Conservation (phyloP, 179 eudicot genomes). For the Spinacia oleracea region DNA sequence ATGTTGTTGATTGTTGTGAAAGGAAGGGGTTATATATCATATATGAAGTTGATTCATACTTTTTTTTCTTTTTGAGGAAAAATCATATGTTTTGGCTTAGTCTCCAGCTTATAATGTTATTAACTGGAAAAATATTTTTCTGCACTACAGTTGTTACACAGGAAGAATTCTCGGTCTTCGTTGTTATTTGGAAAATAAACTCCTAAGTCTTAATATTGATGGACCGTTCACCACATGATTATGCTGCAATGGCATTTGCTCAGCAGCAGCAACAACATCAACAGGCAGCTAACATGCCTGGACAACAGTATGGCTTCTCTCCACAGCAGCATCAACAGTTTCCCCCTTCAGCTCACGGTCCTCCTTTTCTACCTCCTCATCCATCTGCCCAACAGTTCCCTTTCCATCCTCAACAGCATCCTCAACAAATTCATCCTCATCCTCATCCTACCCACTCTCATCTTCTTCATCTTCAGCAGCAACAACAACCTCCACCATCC, state of each 20-base stretch:
- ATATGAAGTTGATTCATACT: not conserved
- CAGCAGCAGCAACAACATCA: constrained; percentile 86
- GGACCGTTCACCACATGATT: constrained; percentile 89
- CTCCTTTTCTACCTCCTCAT: constrained; percentile 72
- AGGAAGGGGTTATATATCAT: not conserved
- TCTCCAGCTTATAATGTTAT: not conserved
- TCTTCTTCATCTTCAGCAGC: constrained; percentile 73
- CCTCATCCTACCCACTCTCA: constrained; percentile 65
- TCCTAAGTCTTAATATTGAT: constrained; percentile 31
- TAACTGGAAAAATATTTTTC: not conserved
- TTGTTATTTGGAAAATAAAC: not conserved
- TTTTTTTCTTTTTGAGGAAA: not conserved
- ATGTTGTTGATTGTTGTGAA: not conserved
- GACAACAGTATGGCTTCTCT: constrained; percentile 79
- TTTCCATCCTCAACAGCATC: constrained; percentile 64
- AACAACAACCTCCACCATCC: constrained; percentile 57
- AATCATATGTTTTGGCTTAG: not conserved
- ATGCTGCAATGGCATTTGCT: constrained; percentile 78
- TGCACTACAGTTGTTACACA: not conserved
- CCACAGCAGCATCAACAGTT: constrained; percentile 84
- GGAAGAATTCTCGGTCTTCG: not conserved
- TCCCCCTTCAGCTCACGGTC: constrained; percentile 69
- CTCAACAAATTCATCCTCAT: constrained; percentile 62
- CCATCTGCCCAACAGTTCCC: constrained; percentile 77
- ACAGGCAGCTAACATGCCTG: constrained; percentile 52